A percentile compares a stretch with the other conserved stretches of the same genome.
These are phyloP conservation scores for Salvia sclarea DNA, from an alignment of 305 asterid species.

Conservation along the genomic window DNA sequence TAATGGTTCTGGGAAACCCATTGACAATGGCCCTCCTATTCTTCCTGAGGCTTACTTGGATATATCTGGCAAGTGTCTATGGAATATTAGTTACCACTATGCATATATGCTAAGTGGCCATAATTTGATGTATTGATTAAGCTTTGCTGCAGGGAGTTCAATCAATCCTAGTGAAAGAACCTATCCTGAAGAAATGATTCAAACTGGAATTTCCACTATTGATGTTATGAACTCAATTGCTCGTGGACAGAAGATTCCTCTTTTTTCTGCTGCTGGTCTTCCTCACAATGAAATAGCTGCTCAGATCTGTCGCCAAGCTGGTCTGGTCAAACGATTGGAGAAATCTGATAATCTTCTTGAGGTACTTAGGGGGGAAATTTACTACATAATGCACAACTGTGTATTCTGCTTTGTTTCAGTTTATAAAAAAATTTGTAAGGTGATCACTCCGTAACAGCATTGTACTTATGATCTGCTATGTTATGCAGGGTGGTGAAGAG, in stretches of 20 bases:
- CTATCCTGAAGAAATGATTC: conserved; percentile 98
- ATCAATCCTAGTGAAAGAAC: conserved; percentile 99
- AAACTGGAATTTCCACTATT: conserved; percentile 95
- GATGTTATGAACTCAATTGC: conserved; percentile 99
- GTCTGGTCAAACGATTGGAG: conserved; percentile 94
- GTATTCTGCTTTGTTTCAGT: conserved; percentile 6
- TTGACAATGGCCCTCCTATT: conserved; percentile 98
- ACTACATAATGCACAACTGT: conserved; percentile 1
- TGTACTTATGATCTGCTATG: conserved; percentile 31
- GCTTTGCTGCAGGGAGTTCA: conserved; percentile 79
- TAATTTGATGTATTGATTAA: conserved; percentile 28
- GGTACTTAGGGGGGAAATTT: conserved; percentile 40
- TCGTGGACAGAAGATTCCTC: conserved; percentile 97
- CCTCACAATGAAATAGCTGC: conserved; percentile 99
- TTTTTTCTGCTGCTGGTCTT: conserved; percentile 99
- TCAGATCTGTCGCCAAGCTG: conserved; percentile 99
- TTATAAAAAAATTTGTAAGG: background rate
- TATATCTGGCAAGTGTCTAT: conserved; percentile 78
- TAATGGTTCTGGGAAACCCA: conserved; percentile 98
- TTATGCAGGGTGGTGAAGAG: conserved; percentile 69
- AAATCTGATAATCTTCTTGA: conserved; percentile 82
- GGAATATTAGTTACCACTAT: conserved; percentile 20
- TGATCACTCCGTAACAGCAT: conserved; percentile 23
- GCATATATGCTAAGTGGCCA: conserved; percentile 7
- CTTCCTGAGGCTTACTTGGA: conserved; percentile 98